Base-by-base conservation (phyloP, 2,329 filamentous ascomycete species). In the Emergomyces orientalis region DNA sequence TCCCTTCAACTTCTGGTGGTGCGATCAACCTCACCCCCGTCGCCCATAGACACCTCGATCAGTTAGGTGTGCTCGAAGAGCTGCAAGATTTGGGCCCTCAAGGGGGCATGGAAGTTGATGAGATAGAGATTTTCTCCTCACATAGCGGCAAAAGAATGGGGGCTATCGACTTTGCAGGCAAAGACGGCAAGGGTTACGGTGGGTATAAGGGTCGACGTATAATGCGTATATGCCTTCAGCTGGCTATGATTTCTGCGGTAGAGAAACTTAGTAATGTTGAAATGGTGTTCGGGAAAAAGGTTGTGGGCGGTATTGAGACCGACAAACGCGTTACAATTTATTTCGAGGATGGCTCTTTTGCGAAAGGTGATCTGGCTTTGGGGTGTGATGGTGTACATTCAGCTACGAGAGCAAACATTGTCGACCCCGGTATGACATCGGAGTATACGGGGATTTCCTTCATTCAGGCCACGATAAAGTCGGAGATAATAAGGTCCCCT, bases 1-100 rank as follows among this genome's bases (percentile, higher is more conserved):
- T 76, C 8, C 72, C 77, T 7, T 75, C 77, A 0, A 79, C 76
- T 5, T 74, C 76, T 14, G 77, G 77, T 9, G 77, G 77, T 11
- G 77, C 77, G 3, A 76, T 80, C 63, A 77, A 77, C 63, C 67
- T 80, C 22, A 78, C 77, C 0, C 77, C 78, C 1, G 77, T 77
- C 11, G 78, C 77, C 2, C 71, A 79, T 47, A 70, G 77, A 8
- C 75, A 78, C 65, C 73, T 80, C 6, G 73, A 76, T 32, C 72
- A 75, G 43, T 67, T 79, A 4, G 76, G 77, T 1, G 73, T 78
- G 2, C 68, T 78, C 2, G 65, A 71, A 1, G 74, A 76, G 60
- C 65, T 79, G 25, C 67, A 74, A 54, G 69, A 71, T 2, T 71
- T 75, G 67, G 76, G 77, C 13, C 64, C 74, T 4, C 74, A 77